Conservation (phyloP, 148 eudicot species). For the Camellia lanceoleosa region DNA sequence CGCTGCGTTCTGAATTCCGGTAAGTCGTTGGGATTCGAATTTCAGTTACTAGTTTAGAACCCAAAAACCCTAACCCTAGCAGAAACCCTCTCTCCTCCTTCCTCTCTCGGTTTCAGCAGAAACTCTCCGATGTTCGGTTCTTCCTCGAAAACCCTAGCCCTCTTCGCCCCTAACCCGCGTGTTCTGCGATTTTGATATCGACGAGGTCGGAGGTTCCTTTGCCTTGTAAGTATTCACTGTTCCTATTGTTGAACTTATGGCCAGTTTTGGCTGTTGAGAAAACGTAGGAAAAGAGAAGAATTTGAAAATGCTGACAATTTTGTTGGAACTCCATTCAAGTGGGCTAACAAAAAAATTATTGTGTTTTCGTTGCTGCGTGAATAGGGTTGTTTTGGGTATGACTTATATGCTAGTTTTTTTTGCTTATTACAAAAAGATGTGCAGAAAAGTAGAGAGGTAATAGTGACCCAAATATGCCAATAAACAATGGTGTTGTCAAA, state of each 20-base stretch:
- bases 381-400: too few species aligned
- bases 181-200: constrained; percentile 63
- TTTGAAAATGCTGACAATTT: not conserved
- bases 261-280: not conserved
- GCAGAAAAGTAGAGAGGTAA: too few species aligned
- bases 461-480: too few species aligned
- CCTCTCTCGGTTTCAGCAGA: constrained; percentile 62
- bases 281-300: not conserved
- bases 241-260: not conserved
- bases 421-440: too few species aligned
- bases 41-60: too few species aligned
- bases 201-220: constrained; percentile 37
- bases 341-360: not conserved
- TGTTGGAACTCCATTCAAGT: not conserved
- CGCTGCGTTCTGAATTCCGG: too few species aligned
- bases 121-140: constrained; percentile 44
- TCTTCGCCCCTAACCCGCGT: constrained; percentile 32
- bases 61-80: too few species aligned
- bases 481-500: too few species aligned
- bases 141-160: constrained; percentile 53
- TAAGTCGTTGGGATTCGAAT: too few species aligned
- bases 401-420: too few species aligned
- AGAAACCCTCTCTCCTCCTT: constrained; percentile 52
- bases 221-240: constrained; percentile 40
- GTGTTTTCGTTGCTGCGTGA: not conserved